Conservation (phyloP, 495 filamentous ascomycete genomes). For the Xylaria sp. region DNA sequence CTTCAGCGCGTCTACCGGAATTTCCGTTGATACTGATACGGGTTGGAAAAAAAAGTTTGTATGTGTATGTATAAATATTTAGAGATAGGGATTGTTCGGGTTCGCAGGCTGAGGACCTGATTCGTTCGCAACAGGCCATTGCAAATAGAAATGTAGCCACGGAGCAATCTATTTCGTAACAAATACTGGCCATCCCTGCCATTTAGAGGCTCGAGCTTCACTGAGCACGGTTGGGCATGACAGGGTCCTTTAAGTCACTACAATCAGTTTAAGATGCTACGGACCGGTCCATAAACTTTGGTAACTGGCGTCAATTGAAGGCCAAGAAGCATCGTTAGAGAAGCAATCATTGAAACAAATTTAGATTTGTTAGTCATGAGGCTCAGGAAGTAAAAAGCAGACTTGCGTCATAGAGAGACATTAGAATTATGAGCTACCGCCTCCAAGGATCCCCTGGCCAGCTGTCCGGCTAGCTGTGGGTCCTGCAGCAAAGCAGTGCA, state of each 20-base stretch:
- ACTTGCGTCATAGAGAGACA: conserved; percentile 18
- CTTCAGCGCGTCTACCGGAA: background rate
- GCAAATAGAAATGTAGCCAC: conserved; percentile 35
- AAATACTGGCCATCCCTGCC: conserved; percentile 30
- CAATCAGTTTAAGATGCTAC: background rate
- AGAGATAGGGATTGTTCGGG: conserved; percentile 28
- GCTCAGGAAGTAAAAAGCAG: background rate
- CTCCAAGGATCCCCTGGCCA: background rate
- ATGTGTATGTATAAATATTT: background rate
- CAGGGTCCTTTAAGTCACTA: background rate
- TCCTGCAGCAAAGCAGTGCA: conserved; percentile 10
- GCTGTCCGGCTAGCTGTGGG: conserved; percentile 1
- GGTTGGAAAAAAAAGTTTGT: background rate
- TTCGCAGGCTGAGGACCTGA: background rate
- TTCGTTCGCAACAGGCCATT: conserved; percentile 27
- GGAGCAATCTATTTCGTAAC: conserved; percentile 44
- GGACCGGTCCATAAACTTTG: background rate
- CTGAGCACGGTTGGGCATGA: conserved; percentile 6
- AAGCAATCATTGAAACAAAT: background rate
- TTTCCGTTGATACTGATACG: background rate
- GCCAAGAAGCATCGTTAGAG: background rate
- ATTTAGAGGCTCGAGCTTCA: conserved; percentile 27
- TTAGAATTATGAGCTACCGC: background rate
- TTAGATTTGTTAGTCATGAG: background rate
- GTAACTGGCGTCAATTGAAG: no score